A percentile compares a stretch with the other conserved stretches of the same genome.
phyloP scores from a whole-genome alignment of 805 yeast genomes.

The Kodamaea fukazawae region DNA sequence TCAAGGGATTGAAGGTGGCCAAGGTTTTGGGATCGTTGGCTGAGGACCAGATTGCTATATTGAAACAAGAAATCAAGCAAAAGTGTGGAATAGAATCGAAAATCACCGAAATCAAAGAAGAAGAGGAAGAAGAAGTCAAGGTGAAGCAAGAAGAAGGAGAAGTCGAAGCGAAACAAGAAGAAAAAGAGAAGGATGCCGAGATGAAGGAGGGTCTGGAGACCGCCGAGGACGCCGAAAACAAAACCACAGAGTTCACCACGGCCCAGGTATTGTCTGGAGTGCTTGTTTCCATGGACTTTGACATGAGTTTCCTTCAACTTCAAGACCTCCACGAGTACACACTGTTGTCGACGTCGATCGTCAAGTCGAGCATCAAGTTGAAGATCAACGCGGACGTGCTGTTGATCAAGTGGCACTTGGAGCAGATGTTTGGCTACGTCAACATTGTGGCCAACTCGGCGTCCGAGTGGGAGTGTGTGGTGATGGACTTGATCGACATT shows the following conservation, averaged over 20 bases:
- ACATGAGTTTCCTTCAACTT: constrained; percentile 74
- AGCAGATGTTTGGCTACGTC: constrained; percentile 91
- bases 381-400: constrained; percentile 78
- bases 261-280: constrained; percentile 67
- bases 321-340: constrained; percentile 88
- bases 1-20: constrained; percentile 82
- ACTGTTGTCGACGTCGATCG: constrained; percentile 78
- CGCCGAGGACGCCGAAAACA: constrained; percentile 5
- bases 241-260: constrained; percentile 7
- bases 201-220: constrained; percentile 5
- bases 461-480: constrained; percentile 42
- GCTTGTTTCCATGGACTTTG: constrained; percentile 87
- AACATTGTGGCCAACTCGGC: constrained; percentile 59
- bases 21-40: constrained; percentile 60
- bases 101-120: constrained; percentile 27
- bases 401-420: constrained; percentile 81
- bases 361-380: constrained; percentile 77
- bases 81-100: constrained; percentile 46
- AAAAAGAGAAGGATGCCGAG: constrained; percentile 10
- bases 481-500: constrained; percentile 43
- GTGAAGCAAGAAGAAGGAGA: constrained; percentile 10
- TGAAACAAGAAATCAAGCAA: constrained; percentile 54
- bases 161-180: constrained; percentile 12
- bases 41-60: constrained; percentile 34
- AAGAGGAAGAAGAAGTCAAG: constrained; percentile 2